phyloP scores from a whole-genome alignment of 441 rosid genomes.

The Dalechampia spathulata region DNA sequence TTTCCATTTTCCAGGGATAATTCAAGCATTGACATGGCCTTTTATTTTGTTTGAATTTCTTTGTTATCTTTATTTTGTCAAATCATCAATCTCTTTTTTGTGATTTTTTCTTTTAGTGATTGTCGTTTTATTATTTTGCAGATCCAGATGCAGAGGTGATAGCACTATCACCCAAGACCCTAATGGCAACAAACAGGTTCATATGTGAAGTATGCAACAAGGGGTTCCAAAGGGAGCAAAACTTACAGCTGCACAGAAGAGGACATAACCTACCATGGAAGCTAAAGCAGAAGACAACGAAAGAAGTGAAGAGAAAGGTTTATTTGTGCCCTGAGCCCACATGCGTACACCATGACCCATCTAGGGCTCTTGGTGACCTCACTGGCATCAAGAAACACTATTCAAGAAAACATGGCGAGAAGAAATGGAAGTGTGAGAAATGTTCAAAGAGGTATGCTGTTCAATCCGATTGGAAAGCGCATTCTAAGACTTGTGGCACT shows the following conservation, averaged over 20 bases:
- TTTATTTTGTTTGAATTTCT: too few species aligned
- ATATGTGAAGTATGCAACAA: conserved; percentile 94
- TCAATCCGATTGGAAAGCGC: conserved; percentile 98
- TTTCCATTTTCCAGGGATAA: too few species aligned
- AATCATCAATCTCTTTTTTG: neutral
- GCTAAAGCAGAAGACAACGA: conserved; percentile 70
- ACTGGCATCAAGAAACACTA: conserved; percentile 95
- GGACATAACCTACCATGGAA: conserved; percentile 98
- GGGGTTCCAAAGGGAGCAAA: conserved; percentile 94
- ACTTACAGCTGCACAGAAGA: conserved; percentile 90
- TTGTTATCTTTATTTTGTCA: too few species aligned
- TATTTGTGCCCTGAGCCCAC: conserved; percentile 92
- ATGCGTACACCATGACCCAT: conserved; percentile 94
- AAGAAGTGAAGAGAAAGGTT: conserved; percentile 81
- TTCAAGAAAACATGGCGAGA: conserved; percentile 85
- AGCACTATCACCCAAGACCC: conserved; percentile 87
- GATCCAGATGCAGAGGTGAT: conserved; percentile 95
- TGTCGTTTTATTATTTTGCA: conserved; percentile 22
- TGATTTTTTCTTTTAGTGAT: neutral
- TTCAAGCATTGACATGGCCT: too few species aligned
- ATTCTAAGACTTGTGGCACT: conserved; percentile 88
- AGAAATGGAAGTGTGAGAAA: conserved; percentile 90
- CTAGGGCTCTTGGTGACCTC: conserved; percentile 93
- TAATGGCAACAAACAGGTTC: conserved; percentile 95
- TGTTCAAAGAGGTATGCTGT: conserved; percentile 91